Conservation (phyloP, 192 early-diverging fungal species). For the Dissophora ornata region DNA sequence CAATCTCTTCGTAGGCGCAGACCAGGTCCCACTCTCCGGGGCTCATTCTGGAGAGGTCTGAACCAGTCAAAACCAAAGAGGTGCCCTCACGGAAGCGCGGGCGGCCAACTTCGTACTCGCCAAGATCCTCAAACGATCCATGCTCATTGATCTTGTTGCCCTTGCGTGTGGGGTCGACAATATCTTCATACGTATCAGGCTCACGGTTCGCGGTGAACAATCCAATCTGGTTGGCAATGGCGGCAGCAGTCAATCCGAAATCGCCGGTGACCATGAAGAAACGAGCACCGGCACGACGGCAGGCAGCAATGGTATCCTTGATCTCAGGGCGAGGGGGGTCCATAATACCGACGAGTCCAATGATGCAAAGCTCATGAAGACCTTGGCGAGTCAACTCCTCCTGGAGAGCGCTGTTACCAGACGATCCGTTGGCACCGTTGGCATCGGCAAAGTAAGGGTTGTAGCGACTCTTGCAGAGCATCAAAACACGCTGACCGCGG, state of each 20-base stretch:
- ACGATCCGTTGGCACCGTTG: not conserved
- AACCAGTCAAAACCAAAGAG: constrained; percentile 73
- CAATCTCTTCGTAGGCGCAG: constrained; percentile 77
- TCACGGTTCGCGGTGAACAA: constrained; percentile 64
- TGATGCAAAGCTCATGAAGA: constrained; percentile 67
- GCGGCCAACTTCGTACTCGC: constrained; percentile 26
- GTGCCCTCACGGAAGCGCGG: constrained; percentile 32
- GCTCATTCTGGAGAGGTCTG: constrained; percentile 70
- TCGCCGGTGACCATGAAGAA: constrained; percentile 94
- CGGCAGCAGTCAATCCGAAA: constrained; percentile 80
- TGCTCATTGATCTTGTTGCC: constrained; percentile 16
- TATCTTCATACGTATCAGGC: constrained; percentile 52
- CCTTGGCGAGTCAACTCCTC: constrained; percentile 45
- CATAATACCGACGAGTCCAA: constrained; percentile 85
- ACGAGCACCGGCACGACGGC: constrained; percentile 75
- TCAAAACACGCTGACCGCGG: constrained; percentile 70
- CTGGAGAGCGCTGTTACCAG: constrained; percentile 3
- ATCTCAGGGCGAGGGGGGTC: constrained; percentile 89
- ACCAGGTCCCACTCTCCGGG: constrained; percentile 79
- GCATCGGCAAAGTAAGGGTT: constrained; percentile 17
- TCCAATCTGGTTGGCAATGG: constrained; percentile 82
- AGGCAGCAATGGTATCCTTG: constrained; percentile 67
- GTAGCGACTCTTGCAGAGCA: constrained; percentile 50
- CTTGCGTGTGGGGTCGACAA: constrained; percentile 34
- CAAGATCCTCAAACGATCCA: constrained; percentile 22